phyloP scores from a whole-genome alignment of 257 asterid genomes.

The Osmanthus fragrans region DNA sequence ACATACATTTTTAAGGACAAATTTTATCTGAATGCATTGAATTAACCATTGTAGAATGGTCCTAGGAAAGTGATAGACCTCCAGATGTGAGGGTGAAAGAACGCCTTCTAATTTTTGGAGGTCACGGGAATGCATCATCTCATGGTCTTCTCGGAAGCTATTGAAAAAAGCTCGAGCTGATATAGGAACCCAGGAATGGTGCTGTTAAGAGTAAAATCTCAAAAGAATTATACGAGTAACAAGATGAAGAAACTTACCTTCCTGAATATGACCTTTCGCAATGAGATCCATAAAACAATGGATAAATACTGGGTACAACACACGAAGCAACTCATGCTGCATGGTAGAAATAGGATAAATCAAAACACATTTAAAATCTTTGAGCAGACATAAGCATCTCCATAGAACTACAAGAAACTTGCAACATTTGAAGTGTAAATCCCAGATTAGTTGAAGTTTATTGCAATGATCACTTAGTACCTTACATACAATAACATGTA shows the following conservation, averaged over 20 bases:
- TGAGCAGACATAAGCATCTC: background rate
- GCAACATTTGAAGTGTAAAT: background rate
- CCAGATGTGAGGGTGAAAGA: constrained; percentile 92
- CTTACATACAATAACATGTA: background rate
- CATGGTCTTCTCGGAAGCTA: constrained; percentile 95
- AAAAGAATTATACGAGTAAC: background rate
- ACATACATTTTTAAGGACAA: constrained; percentile 14
- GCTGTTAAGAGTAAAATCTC: constrained; percentile 16
- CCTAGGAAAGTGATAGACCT: constrained; percentile 57
- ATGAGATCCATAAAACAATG: constrained; percentile 99
- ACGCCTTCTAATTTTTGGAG: constrained; percentile 93
- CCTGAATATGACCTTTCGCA: constrained; percentile 86
- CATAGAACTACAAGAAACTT: background rate
- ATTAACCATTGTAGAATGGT: constrained; percentile 11
- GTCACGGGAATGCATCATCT: constrained; percentile 85
- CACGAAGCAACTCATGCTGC: constrained; percentile 98
- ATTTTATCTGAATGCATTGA: constrained; percentile 25
- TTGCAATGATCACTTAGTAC: background rate
- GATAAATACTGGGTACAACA: constrained; percentile 89
- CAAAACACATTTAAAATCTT: background rate
- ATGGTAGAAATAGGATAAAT: constrained; percentile 1
- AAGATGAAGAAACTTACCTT: constrained; percentile 54
- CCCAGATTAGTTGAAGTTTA: background rate
- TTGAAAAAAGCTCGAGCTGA: constrained; percentile 87
- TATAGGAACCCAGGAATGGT: constrained; percentile 18